Conservation (phyloP, 495 filamentous ascomycete genomes). For the Penicillium angulare region DNA sequence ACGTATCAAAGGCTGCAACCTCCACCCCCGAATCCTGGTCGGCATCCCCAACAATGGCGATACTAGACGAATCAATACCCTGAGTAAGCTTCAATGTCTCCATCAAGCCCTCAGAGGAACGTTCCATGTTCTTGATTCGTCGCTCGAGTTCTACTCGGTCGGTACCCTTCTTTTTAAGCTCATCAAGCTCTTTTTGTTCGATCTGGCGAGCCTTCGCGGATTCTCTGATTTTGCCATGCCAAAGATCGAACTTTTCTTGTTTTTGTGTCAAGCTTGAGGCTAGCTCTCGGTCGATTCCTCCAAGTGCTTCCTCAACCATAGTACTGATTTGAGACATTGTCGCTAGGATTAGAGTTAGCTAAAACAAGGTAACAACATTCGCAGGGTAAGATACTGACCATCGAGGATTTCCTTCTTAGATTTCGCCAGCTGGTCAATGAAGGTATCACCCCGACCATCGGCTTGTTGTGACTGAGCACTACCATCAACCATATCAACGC, state of each 20-base stretch:
- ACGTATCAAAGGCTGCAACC: slow-evolving; percentile 29
- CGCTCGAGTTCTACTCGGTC: slow-evolving; percentile 58
- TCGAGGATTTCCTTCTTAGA: slow-evolving; percentile 47
- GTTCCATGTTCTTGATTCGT: slow-evolving; percentile 59
- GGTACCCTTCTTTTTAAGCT: slow-evolving; percentile 58
- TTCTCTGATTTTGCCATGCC: slow-evolving; percentile 73
- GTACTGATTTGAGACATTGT: slow-evolving; percentile 55
- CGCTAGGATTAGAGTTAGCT: slow-evolving; percentile 49
- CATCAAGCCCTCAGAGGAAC: slow-evolving; percentile 51
- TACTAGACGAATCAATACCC: slow-evolving; percentile 28
- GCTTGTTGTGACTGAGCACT: slow-evolving; percentile 48
- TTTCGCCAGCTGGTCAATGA: slow-evolving; percentile 62
- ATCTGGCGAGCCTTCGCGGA: slow-evolving; percentile 74
- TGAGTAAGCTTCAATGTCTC: slow-evolving; percentile 31
- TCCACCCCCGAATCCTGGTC: slow-evolving; percentile 52
- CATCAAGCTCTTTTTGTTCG: slow-evolving; percentile 67
- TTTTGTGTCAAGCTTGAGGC: slow-evolving; percentile 73
- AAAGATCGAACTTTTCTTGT: slow-evolving; percentile 74
- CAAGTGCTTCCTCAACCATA: slow-evolving; percentile 51
- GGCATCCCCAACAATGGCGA: slow-evolving; percentile 50
- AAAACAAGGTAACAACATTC: slow-evolving; percentile 2
- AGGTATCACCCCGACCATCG: slow-evolving; percentile 46
- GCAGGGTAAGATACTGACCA: slow-evolving; percentile 23
- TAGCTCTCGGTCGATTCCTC: slow-evolving; percentile 70
- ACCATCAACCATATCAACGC: slow-evolving; percentile 57